phyloP scores from a whole-genome alignment of 495 filamentous ascomycete genomes.

The Arthonia radiata region DNA sequence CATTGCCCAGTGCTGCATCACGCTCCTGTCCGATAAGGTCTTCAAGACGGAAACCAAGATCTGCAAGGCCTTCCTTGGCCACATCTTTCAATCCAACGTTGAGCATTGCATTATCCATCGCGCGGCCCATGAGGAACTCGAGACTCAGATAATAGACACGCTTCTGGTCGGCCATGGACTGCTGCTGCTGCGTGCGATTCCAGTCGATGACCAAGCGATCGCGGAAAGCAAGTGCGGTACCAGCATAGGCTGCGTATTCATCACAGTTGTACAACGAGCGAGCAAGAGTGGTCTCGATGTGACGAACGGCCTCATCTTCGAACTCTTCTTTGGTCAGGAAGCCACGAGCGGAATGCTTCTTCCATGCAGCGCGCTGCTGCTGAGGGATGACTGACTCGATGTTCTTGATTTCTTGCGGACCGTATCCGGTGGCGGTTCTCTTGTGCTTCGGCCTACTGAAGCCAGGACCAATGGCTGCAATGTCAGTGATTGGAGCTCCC shows the following conservation, averaged over 20 bases:
- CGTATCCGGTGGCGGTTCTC: conserved; percentile 79
- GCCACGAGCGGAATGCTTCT: conserved; percentile 28
- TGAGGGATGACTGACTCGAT: conserved; percentile 83
- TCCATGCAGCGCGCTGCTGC: conserved; percentile 45
- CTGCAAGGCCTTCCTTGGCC: conserved; percentile 57
- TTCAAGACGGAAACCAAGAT: conserved; percentile 90
- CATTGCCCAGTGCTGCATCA: conserved; percentile 89
- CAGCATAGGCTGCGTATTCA: conserved; percentile 77
- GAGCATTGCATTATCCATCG: conserved; percentile 94
- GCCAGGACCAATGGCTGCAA: conserved; percentile 51
- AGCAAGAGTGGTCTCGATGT: conserved; percentile 90
- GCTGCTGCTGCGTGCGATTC: conserved; percentile 92
- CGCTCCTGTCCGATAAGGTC: conserved; percentile 89
- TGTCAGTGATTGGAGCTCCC: conserved; percentile 55
- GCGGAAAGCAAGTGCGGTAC: conserved; percentile 70
- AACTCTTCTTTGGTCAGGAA: conserved; percentile 59
- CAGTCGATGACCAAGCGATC: conserved; percentile 85
- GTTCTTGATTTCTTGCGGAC: conserved; percentile 68
- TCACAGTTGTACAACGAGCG: conserved; percentile 97
- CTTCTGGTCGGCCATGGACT: conserved; percentile 77
- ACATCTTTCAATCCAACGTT: conserved; percentile 73
- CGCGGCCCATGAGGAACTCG: conserved; percentile 90
- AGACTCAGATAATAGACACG: conserved; percentile 88
- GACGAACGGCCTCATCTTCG: conserved; percentile 61
- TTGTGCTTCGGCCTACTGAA: conserved; percentile 72